Percentiles rank a stretch among this genome's conserved stretches.
phyloP scores from a whole-genome alignment of 352 stramenopile species.

The Globisporangium takayamanum region DNA sequence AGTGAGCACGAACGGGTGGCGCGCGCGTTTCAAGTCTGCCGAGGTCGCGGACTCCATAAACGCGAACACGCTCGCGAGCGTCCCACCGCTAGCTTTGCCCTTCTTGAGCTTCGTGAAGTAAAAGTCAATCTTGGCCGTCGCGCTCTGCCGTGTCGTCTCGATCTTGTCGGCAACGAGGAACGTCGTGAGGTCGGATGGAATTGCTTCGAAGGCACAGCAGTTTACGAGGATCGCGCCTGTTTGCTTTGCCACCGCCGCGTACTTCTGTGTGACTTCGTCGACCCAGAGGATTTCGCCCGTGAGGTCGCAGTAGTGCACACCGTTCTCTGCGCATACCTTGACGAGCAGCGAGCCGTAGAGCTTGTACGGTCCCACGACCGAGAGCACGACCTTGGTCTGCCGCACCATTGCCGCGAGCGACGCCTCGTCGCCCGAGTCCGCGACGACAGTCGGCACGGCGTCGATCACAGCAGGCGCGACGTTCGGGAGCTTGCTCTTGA shows the following conservation, averaged over 20 bases:
- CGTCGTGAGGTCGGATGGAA: conserved; percentile 82
- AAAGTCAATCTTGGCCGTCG: conserved; percentile 30
- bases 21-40: conserved; percentile 29
- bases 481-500: conserved; percentile 22
- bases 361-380: conserved; percentile 72
- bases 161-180: conserved; percentile 70
- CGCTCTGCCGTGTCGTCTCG: conserved; percentile 33
- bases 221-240: conserved; percentile 71
- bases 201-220: conserved; percentile 85
- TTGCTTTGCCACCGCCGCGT: conserved; percentile 40
- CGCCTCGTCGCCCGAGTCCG: conserved; percentile 3
- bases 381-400: conserved; percentile 62
- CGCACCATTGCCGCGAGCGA: conserved; percentile 1
- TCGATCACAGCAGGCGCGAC: conserved; percentile 13
- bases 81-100: conserved; percentile 58
- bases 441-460: conserved; percentile 13
- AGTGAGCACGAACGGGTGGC: conserved; percentile 58
- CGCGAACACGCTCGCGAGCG: conserved; percentile 43
- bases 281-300: conserved; percentile 88
- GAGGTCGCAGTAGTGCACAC: conserved; percentile 88
- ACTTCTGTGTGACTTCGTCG: conserved; percentile 69
- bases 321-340: conserved; percentile 68
- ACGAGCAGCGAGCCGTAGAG: conserved; percentile 74
- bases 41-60: conserved; percentile 46
- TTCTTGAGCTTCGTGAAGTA: conserved; percentile 46